Evolutionary conservation across 257 asterid genomes (phyloP), one percentile per base, ranked within the genome.

Genomic region (Nicotiana benthamiana): DNA sequence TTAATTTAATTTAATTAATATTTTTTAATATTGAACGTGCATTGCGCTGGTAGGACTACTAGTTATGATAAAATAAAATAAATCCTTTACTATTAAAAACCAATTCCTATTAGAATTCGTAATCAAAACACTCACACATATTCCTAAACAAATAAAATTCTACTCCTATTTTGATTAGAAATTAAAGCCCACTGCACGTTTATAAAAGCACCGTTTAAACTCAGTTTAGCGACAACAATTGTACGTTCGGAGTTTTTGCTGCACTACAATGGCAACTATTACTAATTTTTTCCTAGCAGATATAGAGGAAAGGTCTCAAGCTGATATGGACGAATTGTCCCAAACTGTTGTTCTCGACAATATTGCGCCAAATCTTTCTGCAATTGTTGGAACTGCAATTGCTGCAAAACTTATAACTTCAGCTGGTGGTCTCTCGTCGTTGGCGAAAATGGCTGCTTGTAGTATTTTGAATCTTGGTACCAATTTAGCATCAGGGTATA

Each of bases 401-500:
- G 98, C 97, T 22, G 97, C 98, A 40, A 94, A 94, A 79, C 94
- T 94, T 28, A 91, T 94, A 92, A 96, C 96, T 80, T 90, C 95
- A 64, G 98, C 97, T 24, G 98, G 98, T 59, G 97, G 98, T 80
- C 94, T 94, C 51, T 82, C 91, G 27, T 83, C 97, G 2, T 85
- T 94, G 75, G 93, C 98, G 20, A 93, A 94, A 88, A 94, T 94
- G 96, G 93, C 97, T 76, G 94, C 97, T 75, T 93, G 97, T 83
- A 92, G 93, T 79, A 97, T 93, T 51, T 96, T 90, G 82, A 94
- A 93, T 83, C 97, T 93, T 81, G 97, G 97, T 78, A 96, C 97
- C 79, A 93, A 90, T 77, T 83, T 94, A 56, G 97, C 96, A 30
- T 2, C 36, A 3, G 98, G 98, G 34, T 94, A 87, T 87, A 64